These are phyloP conservation scores for Fusarium sp. DNA, from an alignment of 2,329 filamentous ascomycete species.

Conservation along the genomic window DNA sequence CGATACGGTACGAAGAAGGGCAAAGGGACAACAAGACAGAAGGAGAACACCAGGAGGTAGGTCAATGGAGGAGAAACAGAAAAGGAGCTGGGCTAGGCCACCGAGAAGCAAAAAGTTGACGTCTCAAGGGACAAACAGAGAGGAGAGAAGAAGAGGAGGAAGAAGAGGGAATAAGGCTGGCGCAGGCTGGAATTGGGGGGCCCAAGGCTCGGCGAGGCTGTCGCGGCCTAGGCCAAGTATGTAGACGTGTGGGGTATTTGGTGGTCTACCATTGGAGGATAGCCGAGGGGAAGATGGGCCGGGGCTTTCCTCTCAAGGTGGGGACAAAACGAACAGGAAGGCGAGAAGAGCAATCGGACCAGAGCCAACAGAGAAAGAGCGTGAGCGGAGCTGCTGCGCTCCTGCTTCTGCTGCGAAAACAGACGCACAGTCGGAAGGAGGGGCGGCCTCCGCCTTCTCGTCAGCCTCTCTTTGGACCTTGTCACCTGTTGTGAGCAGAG, in stretches of 20 bases:
- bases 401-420: background rate
- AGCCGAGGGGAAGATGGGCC: conserved; percentile 36
- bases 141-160: conserved; percentile 20
- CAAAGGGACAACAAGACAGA: conserved; percentile 6
- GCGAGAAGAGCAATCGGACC: conserved; percentile 11
- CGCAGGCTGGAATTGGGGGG: conserved; percentile 41
- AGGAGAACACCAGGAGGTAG: conserved; percentile 15
- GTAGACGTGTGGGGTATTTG: conserved; percentile 32
- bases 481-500: conserved; percentile 33
- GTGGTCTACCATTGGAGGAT: conserved; percentile 41
- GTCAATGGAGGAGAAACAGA: conserved; percentile 20
- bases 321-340: conserved; percentile 27
- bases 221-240: conserved; percentile 31
- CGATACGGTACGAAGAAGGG: conserved; percentile 15
- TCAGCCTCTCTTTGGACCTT: conserved; percentile 38
- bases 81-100: conserved; percentile 18
- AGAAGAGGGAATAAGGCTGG: conserved; percentile 44
- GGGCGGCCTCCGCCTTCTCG: conserved; percentile 39
- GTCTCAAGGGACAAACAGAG: conserved; percentile 19
- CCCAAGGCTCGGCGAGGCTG: conserved; percentile 44
- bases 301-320: conserved; percentile 24
- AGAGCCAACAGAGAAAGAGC: conserved; percentile 27
- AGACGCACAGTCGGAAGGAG: conserved; percentile 24
- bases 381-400: conserved; percentile 6
- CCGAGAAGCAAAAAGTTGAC: conserved; percentile 11